Evolutionary conservation across 1,139 yeast species (phyloP), one percentile per base, ranked within the genome.

Genomic region (Scheffersomyces titani): DNA sequence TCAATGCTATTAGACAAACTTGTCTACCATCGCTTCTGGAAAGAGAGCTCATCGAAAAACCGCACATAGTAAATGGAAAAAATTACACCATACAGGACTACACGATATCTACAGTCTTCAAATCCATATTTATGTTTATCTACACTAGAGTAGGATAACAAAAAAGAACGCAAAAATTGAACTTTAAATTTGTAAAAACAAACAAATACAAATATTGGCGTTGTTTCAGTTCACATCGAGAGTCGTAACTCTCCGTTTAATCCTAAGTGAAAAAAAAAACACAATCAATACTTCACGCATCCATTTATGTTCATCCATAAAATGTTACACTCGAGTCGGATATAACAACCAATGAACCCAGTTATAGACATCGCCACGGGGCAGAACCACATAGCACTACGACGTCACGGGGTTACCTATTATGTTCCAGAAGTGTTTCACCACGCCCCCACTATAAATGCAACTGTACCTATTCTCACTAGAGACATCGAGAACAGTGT

Each of bases 341-440:
- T 30, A 30, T 30, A 30, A 30, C 30, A 24, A 24, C 16, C 9
- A 30, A 30, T 30, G 40, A 46, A 46, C 20, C n/a, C 49, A 46
- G 24, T 53, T 54, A 51, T 65, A n/a, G 77, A 74, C 58, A 64
- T 72, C 55, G 78, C 72, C 1, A 78, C 78, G 0, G 77, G 74
- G 0, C 63, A 72, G 13, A 59, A 62, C 49, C 75, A 75, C 54
- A 66, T 76, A 9, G 67, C 65, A n/a, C 65, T 67, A 22, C 65
- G 70, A 21, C 55, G 56, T 16, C 57, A 65, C 13, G 68, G 61
- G 1, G 58, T 65, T 1, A 65, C 68, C 13, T 78, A 55, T 60
- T 80, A 78, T 55, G 63, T 64, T 2, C 74, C 78, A 3, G 70
- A 65, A 22, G 59, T 78, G 3, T 76, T 78, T 59, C 76, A 77